Base-by-base conservation (phyloP, 371 early-diverging fungal genomes). In the Mortierella sp. region DNA sequence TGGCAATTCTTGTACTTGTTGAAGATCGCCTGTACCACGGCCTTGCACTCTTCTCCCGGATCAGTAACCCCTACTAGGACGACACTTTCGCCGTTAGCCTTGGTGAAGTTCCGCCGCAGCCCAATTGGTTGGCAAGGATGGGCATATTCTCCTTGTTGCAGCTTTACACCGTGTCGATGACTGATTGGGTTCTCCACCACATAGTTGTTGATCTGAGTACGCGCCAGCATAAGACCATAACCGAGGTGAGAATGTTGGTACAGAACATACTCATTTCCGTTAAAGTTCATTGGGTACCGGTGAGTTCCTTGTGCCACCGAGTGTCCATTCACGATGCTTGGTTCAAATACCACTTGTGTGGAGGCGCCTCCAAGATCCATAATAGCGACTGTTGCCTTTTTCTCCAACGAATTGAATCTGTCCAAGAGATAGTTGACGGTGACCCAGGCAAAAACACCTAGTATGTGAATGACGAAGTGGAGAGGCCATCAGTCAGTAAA, bases 341-440 rank as follows among this genome's bases (percentile, higher is more conserved):
- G 95, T 79, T 96, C 97, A 86, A 96, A 97, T 0, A 97, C 98
- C 49, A 98, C 94, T 79, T 98, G 97, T 1, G 96, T 95, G 1
- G 94, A 94, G 3, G 93, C 98, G 48, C 98, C 98, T 48, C 98
- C 98, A 54, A 98, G 81, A 76, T 98, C 98, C 82, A 98, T 90
- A 19, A 95, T 90, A 5, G 95, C 98, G 14, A 91, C 96, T 2
- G 96, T 95, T 2, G 85, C 66, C 54, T 78, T 72, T 55, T 82
- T 80, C 24, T 78, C 58, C 13, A 83, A 78, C 2, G 71, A 61
- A 14, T 82, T 84, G 28, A 92, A 67, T 27, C 84, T 83, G 3
- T 83, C 85, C 21, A 96, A 82, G 14, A 98, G 82, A 71, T 93
- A 97, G 78, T 98, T 98, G 53, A 97, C 95, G 0, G 98, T 97